Percentiles rank a stretch among this genome's conserved stretches.
Conservation (phyloP, 2,329 filamentous ascomycete genomes). For the Stemphylium lycopersici region DNA sequence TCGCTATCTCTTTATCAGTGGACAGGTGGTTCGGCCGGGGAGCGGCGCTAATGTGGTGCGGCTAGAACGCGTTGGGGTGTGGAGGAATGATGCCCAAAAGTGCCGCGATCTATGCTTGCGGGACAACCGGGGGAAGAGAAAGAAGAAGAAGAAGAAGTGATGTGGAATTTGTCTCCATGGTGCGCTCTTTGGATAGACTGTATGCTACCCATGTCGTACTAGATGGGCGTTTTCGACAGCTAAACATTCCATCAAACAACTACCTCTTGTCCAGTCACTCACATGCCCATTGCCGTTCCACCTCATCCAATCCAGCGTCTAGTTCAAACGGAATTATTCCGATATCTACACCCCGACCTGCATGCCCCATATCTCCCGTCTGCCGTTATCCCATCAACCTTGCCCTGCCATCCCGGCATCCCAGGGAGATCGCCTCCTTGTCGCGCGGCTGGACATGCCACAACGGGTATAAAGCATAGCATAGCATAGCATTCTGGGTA, state of each 20-base stretch:
- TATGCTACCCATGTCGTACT: too few relatives aligned
- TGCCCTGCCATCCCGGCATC: slow-evolving; percentile 7
- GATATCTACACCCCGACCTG: slow-evolving; percentile 8
- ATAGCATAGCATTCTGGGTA: slow-evolving; percentile 4
- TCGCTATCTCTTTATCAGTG: background rate
- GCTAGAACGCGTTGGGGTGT: background rate
- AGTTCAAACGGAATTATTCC: slow-evolving; percentile 2
- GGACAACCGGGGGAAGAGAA: too few relatives aligned
- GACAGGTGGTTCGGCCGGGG: background rate
- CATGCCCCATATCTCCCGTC: background rate
- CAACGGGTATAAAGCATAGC: slow-evolving; percentile 7
- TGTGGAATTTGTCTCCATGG: too few relatives aligned
- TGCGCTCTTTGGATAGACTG: too few relatives aligned
- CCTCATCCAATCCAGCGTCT: too few relatives aligned
- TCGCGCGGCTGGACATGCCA: slow-evolving; percentile 21
- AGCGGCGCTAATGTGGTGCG: background rate
- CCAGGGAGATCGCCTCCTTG: background rate
- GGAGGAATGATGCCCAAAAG: background rate
- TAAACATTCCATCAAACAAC: too few relatives aligned
- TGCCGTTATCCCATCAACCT: background rate
- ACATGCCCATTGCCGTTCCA: too few relatives aligned
- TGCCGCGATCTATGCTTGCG: too few relatives aligned
- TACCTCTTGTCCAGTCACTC: too few relatives aligned
- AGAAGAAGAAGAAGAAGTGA: too few relatives aligned
- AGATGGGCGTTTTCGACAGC: too few relatives aligned